Evolutionary conservation across 805 yeast species (phyloP).

Genomic region (Yamadazyma scolyti): DNA sequence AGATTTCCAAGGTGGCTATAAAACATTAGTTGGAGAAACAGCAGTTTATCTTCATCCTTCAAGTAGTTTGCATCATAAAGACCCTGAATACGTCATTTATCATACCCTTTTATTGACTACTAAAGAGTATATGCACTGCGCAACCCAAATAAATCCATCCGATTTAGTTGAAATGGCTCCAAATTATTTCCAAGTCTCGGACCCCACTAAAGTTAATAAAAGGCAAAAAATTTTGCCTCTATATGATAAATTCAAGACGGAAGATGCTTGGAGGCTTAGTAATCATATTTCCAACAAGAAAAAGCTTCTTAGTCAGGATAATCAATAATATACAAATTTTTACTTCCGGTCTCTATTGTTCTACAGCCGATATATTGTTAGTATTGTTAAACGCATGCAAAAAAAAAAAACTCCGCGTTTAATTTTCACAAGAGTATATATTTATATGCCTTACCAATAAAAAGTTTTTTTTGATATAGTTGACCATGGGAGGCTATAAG

Average conservation of each 20-base stretch:
- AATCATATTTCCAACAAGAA: constrained; percentile 24
- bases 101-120: constrained; percentile 79
- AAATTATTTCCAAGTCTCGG: constrained; percentile 65
- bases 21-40: constrained; percentile 62
- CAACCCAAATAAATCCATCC: constrained; percentile 73
- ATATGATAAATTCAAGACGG: constrained; percentile 55
- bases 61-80: constrained; percentile 58
- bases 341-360: not conserved
- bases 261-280: constrained; percentile 76
- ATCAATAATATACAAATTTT: not conserved
- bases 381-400: too few relatives aligned
- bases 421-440: constrained; percentile 6
- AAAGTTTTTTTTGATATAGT: not conserved
- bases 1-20: constrained; percentile 52
- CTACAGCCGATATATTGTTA: too few relatives aligned
- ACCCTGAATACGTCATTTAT: constrained; percentile 77
- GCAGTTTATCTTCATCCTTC: constrained; percentile 87
- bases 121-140: constrained; percentile 89
- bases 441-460: too few relatives aligned
- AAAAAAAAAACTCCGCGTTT: constrained; percentile 10
- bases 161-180: constrained; percentile 77
- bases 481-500: constrained; percentile 10
- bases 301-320: constrained; percentile 3
- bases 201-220: constrained; percentile 46
- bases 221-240: constrained; percentile 72